Conservation (phyloP, 2,329 filamentous ascomycete genomes). For the Neonectria hederae region DNA sequence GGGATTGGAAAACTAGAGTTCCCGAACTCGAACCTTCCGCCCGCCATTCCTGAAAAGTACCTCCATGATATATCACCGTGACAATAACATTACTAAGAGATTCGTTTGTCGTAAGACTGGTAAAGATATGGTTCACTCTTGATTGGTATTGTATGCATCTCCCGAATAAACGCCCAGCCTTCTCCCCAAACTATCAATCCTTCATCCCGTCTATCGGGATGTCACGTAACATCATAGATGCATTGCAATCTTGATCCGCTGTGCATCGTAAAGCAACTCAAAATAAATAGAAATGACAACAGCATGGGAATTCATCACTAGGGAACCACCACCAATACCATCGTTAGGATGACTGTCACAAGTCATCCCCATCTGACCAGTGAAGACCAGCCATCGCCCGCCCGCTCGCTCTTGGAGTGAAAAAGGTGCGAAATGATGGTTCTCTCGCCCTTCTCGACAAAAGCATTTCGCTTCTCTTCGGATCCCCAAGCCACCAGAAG, state of each 20-base stretch:
- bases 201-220: background rate
- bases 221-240: background rate
- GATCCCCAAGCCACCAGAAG: slow-evolving; percentile 52
- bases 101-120: background rate
- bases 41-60: background rate
- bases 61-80: background rate
- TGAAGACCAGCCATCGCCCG: slow-evolving; percentile 26
- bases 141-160: background rate
- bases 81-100: background rate
- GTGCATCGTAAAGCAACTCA: background rate
- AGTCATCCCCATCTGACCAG: slow-evolving; percentile 25
- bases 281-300: background rate
- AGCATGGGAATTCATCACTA: background rate
- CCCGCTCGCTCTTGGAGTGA: slow-evolving; percentile 28
- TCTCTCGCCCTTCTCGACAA: slow-evolving; percentile 41
- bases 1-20: background rate
- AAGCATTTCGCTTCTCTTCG: slow-evolving; percentile 45
- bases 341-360: background rate
- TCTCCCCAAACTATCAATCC: background rate
- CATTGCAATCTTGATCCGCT: background rate
- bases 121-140: background rate
- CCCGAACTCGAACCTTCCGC: background rate
- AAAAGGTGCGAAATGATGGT: slow-evolving; percentile 46
- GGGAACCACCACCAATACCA: background rate
- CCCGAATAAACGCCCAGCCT: background rate